A percentile compares a stretch with the other conserved stretches of the same genome.
These are phyloP conservation scores for Butyriboletus loyo DNA, from an alignment of 768 basidiomycete genomes.

Conservation along the genomic window DNA sequence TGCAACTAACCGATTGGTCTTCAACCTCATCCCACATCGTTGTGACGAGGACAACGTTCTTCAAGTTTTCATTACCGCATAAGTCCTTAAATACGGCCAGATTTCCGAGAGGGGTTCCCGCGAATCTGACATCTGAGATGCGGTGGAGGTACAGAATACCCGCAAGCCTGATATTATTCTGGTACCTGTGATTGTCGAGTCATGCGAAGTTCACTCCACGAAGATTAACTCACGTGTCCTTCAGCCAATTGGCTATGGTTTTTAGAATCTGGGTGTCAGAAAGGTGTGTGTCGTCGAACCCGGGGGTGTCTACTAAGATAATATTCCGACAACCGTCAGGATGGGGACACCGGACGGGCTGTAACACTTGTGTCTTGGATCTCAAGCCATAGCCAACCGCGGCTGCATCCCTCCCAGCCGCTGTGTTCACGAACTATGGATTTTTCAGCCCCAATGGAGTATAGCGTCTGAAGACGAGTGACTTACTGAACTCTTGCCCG, in stretches of 20 bases:
- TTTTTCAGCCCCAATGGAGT: not conserved
- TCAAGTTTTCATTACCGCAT: constrained; percentile 9
- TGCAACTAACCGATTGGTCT: not conserved
- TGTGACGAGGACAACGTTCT: constrained; percentile 17
- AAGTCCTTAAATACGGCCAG: constrained; percentile 7
- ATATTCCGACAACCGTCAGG: constrained; percentile 13
- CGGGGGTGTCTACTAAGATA: constrained; percentile 18
- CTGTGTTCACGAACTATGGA: constrained; percentile 14
- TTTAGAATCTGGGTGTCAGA: constrained; percentile 9
- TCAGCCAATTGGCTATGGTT: constrained; percentile 16
- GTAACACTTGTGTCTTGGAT: constrained; percentile 7
- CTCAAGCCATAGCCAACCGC: not conserved
- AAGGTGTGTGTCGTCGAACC: constrained; percentile 14
- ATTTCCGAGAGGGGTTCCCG: constrained; percentile 10
- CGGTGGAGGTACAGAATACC: constrained; percentile 15
- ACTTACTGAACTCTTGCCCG: constrained; percentile 21
- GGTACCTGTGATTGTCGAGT: constrained; percentile 4
- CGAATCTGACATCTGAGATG: constrained; percentile 10
- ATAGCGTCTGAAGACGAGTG: not conserved
- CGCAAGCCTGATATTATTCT: constrained; percentile 7
- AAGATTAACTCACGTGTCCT: constrained; percentile 7
- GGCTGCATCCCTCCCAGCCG: not conserved
- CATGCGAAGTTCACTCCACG: not conserved
- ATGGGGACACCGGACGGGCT: constrained; percentile 9
- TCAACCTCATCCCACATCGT: constrained; percentile 19